These are phyloP conservation scores for Penicillium sp. DNA, from an alignment of 2,329 filamentous ascomycete genomes.

Conservation along the genomic window DNA sequence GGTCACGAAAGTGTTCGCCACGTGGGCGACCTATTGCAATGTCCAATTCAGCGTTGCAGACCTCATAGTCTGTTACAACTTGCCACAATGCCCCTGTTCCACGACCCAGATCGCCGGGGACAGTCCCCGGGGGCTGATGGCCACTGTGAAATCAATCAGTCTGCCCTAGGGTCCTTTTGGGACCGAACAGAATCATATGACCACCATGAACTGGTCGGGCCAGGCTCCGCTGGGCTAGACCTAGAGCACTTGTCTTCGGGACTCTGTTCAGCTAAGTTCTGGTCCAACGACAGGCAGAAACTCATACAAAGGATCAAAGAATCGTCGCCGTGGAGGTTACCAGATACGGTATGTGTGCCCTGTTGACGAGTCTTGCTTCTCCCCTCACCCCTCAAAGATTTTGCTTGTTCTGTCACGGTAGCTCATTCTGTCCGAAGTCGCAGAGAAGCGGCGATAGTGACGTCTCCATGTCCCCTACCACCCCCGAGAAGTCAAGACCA, in stretches of 20 bases:
- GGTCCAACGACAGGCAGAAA: conserved; percentile 59
- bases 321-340: conserved; percentile 67
- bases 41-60: conserved; percentile 14
- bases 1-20: conserved; percentile 13
- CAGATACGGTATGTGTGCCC: conserved; percentile 50
- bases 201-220: conserved; percentile 5
- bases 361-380: background rate
- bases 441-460: conserved; percentile 2
- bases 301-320: conserved; percentile 83
- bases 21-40: conserved; percentile 24
- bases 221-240: conserved; percentile 12
- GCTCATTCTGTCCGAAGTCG: conserved; percentile 13
- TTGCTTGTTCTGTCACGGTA: background rate
- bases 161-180: conserved; percentile 14
- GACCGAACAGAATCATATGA: conserved; percentile 10
- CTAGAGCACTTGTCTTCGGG: conserved; percentile 14
- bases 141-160: conserved; percentile 10
- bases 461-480: conserved; percentile 24
- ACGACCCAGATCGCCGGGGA: conserved; percentile 31
- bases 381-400: background rate
- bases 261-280: conserved; percentile 18
- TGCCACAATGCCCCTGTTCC: conserved; percentile 35
- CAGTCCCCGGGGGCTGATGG: conserved; percentile 26
- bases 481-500: conserved; percentile 17
- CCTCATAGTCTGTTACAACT: conserved; percentile 10